Evolutionary conservation across 495 filamentous ascomycete genomes (phyloP).

Genomic region (Bacidia rubella): DNA sequence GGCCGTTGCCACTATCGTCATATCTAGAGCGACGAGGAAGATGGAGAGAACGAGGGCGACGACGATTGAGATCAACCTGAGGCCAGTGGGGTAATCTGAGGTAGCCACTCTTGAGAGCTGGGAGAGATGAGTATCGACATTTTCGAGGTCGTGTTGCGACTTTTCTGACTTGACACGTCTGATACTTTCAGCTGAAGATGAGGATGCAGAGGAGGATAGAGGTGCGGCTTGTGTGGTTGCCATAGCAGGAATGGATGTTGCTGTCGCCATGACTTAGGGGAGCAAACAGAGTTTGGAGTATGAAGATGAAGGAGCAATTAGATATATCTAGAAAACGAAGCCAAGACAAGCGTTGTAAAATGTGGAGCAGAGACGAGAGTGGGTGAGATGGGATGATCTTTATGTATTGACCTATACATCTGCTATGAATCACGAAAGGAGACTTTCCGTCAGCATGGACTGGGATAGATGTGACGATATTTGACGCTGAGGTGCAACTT

Average conservation of each 20-base stretch:
- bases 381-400: background rate
- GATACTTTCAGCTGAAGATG: background rate
- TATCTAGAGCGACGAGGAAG: constrained; percentile 39
- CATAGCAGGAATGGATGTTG: background rate
- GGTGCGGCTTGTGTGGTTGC: background rate
- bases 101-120: background rate
- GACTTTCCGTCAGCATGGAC: too few relatives aligned
- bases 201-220: background rate
- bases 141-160: background rate
- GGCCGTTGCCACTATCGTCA: constrained; percentile 33
- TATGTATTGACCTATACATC: too few relatives aligned
- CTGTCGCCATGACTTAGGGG: too few relatives aligned
- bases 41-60: constrained; percentile 34
- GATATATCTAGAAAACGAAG: too few relatives aligned
- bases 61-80: constrained; percentile 27
- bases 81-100: constrained; percentile 24
- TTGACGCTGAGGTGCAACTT: background rate
- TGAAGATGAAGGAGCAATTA: too few relatives aligned
- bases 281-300: too few relatives aligned
- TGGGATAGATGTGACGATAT: too few relatives aligned
- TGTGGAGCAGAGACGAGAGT: background rate
- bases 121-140: background rate
- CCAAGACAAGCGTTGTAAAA: background rate
- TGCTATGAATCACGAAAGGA: too few relatives aligned
- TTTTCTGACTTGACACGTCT: background rate